Conservation (phyloP, 352 stramenopile genomes). For the Phytophthora kernoviae region DNA sequence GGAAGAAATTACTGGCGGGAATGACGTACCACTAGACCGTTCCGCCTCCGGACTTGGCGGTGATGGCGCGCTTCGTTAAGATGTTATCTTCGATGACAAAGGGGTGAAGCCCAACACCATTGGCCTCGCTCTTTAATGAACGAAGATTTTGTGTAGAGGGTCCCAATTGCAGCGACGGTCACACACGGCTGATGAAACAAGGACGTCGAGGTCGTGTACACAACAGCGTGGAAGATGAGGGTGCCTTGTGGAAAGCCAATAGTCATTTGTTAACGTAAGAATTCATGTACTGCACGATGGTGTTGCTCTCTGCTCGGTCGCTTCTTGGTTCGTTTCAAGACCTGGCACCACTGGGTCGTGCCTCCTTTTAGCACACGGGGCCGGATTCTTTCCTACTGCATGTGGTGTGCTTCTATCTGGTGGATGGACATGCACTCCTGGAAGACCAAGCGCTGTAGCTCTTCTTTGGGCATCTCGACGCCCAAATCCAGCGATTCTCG, state of each 20-base stretch:
- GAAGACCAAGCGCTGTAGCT: constrained; percentile 83
- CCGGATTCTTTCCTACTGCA: constrained; percentile 39
- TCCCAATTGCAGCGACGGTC: no score
- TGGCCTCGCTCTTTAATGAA: no score
- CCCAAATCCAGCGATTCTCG: constrained; percentile 79
- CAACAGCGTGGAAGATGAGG: no score
- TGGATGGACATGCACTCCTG: constrained; percentile 79
- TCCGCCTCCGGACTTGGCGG: no score
- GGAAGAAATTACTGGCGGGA: constrained; percentile 5
- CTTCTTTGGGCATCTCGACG: constrained; percentile 86
- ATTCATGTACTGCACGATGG: constrained; percentile 31
- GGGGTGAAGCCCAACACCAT: no score
- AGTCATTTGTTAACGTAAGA: constrained; percentile 3
- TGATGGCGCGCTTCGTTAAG: no score
- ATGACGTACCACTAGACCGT: constrained; percentile 9
- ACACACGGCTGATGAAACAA: no score
- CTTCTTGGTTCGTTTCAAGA: constrained; percentile 6
- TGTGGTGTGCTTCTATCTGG: constrained; percentile 68
- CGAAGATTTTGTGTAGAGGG: no score
- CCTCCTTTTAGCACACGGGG: no score
- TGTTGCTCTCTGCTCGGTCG: constrained; percentile 3
- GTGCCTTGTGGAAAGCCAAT: background rate
- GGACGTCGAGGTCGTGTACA: no score
- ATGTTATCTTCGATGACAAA: no score
- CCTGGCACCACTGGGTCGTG: no score